A percentile compares a stretch with the other conserved stretches of the same genome.
These are phyloP conservation scores for Butyriboletus appendiculatus DNA, from an alignment of 1,284 basidiomycete genomes.

Conservation along the genomic window DNA sequence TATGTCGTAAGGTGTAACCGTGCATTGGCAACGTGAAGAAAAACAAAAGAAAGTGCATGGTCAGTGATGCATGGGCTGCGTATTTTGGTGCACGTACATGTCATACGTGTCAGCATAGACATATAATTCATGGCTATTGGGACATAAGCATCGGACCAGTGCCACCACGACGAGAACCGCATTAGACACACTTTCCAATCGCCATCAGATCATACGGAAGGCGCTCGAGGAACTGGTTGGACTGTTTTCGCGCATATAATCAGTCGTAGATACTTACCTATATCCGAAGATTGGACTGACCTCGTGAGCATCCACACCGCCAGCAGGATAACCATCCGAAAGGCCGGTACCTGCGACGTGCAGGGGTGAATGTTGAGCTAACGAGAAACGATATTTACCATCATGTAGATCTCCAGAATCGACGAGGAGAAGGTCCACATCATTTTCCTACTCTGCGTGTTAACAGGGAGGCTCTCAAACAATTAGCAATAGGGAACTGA, in stretches of 20 bases:
- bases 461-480: not conserved
- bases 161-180: not conserved
- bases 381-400: slow-evolving; percentile 39
- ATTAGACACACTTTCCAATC: slow-evolving; percentile 70
- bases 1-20: not conserved
- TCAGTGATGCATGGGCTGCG: slow-evolving; percentile 10
- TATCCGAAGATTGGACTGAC: slow-evolving; percentile 34
- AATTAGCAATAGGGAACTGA: slow-evolving; percentile 28
- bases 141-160: slow-evolving; percentile 10
- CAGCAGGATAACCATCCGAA: slow-evolving; percentile 70
- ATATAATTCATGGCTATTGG: slow-evolving; percentile 78
- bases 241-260: slow-evolving; percentile 36
- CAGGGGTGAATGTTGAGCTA: not conserved
- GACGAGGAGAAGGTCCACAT: slow-evolving; percentile 69
- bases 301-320: slow-evolving; percentile 73
- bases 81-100: slow-evolving; percentile 49
- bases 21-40: not conserved
- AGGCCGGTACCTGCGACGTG: slow-evolving; percentile 57
- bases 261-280: not conserved
- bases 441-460: slow-evolving; percentile 47
- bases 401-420: slow-evolving; percentile 84
- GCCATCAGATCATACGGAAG: slow-evolving; percentile 83
- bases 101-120: slow-evolving; percentile 75
- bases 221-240: slow-evolving; percentile 70
- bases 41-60: not conserved